Base-by-base conservation (phyloP, 805 yeast species). In the Cyberlindnera euphorbiiphila region DNA sequence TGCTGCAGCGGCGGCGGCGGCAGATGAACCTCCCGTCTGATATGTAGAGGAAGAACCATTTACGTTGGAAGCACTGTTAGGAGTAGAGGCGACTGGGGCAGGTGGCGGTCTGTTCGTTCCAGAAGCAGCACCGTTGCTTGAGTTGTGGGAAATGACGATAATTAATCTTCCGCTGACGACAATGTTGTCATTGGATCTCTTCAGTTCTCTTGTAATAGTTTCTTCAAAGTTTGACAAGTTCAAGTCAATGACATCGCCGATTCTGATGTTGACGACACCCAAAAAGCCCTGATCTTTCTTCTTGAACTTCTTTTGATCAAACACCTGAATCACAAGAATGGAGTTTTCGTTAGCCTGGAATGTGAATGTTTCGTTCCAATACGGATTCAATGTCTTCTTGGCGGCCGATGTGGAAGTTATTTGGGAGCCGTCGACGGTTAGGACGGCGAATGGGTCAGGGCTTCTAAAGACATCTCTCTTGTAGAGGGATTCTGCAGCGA, bases 271-370 rank as follows among this genome's bases (percentile, higher is more conserved):
- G 44, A 93, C 93, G 14, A 93, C 98, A 41, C 99, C 99, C 36
- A 93, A 69, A 53, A 93, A 93, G 5, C 99, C 99, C 63, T 93
- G 99, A 60, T 93, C 98, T 73, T 88, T 89, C 78, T 87, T 88
- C 62, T 93, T 93, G 68, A 93, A 93, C 64, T 93, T 93, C 61
- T 88, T 89, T 61, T 91, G 98, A 61, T 93, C 98, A 64, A 93
- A 93, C 7, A 93, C 93, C 61, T 93, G 98, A 45, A 93, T 78
- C 11, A 91, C 95, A 35, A 93, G 68, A 29, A 89, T 85, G 8
- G 95, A 83, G 55, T 83, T 83, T 54, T 85, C 95, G 34, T 70
- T 74, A 27, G 81, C 84, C 37, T 72, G 74, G 62, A 93, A 88
- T 39, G 76, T 75, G 56, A 91, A 93, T 2, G 84, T 68, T 63